These are phyloP conservation scores for Leishmania aethiopica DNA, from an alignment of 208 protist species.

Conservation along the genomic window DNA sequence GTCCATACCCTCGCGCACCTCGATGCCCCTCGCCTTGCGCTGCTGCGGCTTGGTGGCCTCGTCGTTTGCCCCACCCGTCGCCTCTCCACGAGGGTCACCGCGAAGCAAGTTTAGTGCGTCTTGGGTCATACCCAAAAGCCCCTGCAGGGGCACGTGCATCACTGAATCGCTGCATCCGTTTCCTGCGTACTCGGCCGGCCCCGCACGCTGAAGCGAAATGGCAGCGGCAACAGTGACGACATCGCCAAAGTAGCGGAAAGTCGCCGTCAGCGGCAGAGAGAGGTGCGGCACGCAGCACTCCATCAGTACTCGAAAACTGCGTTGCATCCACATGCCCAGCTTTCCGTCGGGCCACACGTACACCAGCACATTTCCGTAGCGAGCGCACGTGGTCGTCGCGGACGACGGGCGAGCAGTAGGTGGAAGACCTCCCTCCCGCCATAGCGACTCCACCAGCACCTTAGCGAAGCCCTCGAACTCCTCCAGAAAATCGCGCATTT, in stretches of 20 bases:
- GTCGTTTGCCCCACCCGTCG: not conserved
- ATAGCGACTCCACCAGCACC: slow-evolving; percentile 33
- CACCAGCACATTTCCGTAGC: slow-evolving; percentile 59
- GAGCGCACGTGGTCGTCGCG: slow-evolving; percentile 17
- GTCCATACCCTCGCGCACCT: slow-evolving; percentile 64
- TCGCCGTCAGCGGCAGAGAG: slow-evolving; percentile 53
- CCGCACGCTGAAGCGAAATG: slow-evolving; percentile 37
- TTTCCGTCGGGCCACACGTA: slow-evolving; percentile 52
- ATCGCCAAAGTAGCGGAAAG: slow-evolving; percentile 54
- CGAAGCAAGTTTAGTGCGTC: slow-evolving; percentile 52
- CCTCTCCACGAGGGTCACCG: not conserved
- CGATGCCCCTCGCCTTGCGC: slow-evolving; percentile 32
- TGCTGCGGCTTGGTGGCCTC: not conserved
- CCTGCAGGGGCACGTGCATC: slow-evolving; percentile 47
- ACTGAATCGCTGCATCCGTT: slow-evolving; percentile 32
- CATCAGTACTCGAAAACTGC: slow-evolving; percentile 44
- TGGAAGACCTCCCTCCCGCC: slow-evolving; percentile 5
- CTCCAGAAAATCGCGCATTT: slow-evolving; percentile 32
- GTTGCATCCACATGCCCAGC: slow-evolving; percentile 56
- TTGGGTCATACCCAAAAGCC: slow-evolving; percentile 42
- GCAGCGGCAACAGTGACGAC: slow-evolving; percentile 55
- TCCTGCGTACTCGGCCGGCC: slow-evolving; percentile 40
- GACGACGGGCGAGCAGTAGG: not conserved
- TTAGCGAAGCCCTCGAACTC: slow-evolving; percentile 49
- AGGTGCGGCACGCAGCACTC: slow-evolving; percentile 35